Evolutionary conservation across 73 alveolate genomes (phyloP).

Genomic region (Urostyla sp.): DNA sequence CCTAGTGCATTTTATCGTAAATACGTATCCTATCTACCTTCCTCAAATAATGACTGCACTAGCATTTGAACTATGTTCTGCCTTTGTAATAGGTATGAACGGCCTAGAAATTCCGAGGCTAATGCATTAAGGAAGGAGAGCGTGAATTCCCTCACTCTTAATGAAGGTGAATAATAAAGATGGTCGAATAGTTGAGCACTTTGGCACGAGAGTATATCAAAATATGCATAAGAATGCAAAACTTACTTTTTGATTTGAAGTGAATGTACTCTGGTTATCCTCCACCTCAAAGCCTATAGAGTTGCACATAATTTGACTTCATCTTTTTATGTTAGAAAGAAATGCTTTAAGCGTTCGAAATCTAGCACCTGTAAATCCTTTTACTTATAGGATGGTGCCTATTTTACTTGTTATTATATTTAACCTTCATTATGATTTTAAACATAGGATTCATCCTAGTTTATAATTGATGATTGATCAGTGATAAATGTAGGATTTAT

Average conservation of each 20-base stretch:
- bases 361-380: slow-evolving; percentile 59
- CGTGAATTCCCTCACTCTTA: slow-evolving; percentile 61
- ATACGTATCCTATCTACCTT: slow-evolving; percentile 56
- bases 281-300: slow-evolving; percentile 82
- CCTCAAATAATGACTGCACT: slow-evolving; percentile 6
- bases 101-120: slow-evolving; percentile 73
- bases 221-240: slow-evolving; percentile 58
- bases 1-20: slow-evolving; percentile 74
- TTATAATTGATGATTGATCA: slow-evolving; percentile 23
- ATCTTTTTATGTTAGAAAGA: slow-evolving; percentile 50
- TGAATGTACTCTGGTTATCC: slow-evolving; percentile 67
- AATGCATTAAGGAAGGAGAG: slow-evolving; percentile 65
- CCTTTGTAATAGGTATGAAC: slow-evolving; percentile 65
- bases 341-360: slow-evolving; percentile 55
- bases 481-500: slow-evolving; percentile 41
- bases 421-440: too few species aligned
- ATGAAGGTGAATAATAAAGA: slow-evolving; percentile 9
- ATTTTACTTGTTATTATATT: too few species aligned
- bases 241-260: slow-evolving; percentile 33
- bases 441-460: slow-evolving; percentile 35
- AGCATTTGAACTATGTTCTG: slow-evolving; percentile 26
- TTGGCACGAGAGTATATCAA: slow-evolving; percentile 63
- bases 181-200: slow-evolving; percentile 5
- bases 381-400: too few species aligned
- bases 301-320: slow-evolving; percentile 69